Percentiles rank a stretch among this genome's conserved stretches.
Conservation (phyloP, 2,329 filamentous ascomycete genomes). For the Monosporascus sp. region DNA sequence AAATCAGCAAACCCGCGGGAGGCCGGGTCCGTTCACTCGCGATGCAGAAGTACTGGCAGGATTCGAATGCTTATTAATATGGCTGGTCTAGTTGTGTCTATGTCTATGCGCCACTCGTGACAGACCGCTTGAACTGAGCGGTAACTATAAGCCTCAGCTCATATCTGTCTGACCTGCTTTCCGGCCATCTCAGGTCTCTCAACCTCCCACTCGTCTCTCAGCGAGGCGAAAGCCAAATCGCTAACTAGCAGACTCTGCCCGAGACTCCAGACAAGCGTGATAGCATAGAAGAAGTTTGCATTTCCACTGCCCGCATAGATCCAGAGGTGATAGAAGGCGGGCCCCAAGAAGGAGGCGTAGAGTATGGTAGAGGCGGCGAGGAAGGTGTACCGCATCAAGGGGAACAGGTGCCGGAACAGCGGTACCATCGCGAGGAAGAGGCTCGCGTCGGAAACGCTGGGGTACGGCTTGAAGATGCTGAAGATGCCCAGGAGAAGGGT, state of each 20-base stretch:
- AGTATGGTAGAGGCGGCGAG: constrained; percentile 76
- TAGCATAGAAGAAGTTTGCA: constrained; percentile 99
- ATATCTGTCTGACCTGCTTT: constrained; percentile 83
- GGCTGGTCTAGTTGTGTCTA: background rate
- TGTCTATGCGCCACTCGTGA: background rate
- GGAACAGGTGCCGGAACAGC: constrained; percentile 86
- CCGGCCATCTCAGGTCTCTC: constrained; percentile 86
- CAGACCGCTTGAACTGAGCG: background rate
- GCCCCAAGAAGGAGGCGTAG: constrained; percentile 84
- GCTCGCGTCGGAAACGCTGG: constrained; percentile 83
- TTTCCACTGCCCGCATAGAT: constrained; percentile 97
- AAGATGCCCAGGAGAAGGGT: constrained; percentile 84
- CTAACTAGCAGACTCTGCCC: constrained; percentile 82
- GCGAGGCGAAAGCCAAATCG: constrained; percentile 80
- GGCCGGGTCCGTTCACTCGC: no score
- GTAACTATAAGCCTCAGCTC: constrained; percentile 17
- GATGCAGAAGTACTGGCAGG: no score
- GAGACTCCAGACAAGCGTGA: constrained; percentile 96
- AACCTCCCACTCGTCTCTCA: constrained; percentile 90
- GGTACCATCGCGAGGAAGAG: constrained; percentile 79
- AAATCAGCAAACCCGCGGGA: no score
- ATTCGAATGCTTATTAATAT: no score
- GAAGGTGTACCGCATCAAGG: constrained; percentile 90
- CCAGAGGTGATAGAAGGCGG: constrained; percentile 96
- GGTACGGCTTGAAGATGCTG: constrained; percentile 95